Evolutionary conservation across 805 yeast species (phyloP), one percentile per base, ranked within the genome.

Genomic region (Candida jianshihensis): DNA sequence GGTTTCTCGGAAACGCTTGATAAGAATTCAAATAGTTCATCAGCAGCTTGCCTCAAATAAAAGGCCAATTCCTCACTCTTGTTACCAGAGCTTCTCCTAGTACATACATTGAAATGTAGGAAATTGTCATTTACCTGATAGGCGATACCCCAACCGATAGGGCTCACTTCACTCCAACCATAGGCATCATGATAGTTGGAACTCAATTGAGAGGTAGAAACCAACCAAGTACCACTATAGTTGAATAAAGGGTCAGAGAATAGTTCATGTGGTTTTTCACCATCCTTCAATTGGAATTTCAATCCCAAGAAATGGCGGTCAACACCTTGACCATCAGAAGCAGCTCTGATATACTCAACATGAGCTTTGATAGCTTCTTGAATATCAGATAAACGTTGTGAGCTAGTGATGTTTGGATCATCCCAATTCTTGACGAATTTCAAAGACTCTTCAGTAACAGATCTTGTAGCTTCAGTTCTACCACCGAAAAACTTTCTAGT

Each of bases 111-210:
- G 53, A 92, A 77, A 57, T 88, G 90, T 46, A 88, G 53, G 77
- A 84, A 81, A 49, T 89, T 82, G 41, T 75, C 75, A 68, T 85
- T 88, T 53, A 90, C 71, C 86, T 88, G 86, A 67, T 90, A 90
- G 8, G 96, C 97, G 44, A 86, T 71, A 7, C 97, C 98, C 52
- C 84, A 79, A 8, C 98, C 98, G 42, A 81, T 85, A 54, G 89
- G 95, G 49, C 83, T 78, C 34, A 92, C 97, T 59, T 94, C 95
- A 15, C 96, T 76, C 86, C 88, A 90, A 24, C 98, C 98, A 71
- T 89, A 90, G 31, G 94, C 89, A 57, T 87, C 87, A 63, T 87
- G 85, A 60, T 68, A 69, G 50, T 81, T 84, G 5, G 94, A 82
- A 8, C 92, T 82, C 46, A 90, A 70, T 62, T 90, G 97, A 2